These are phyloP conservation scores for Talaromyces nanjingensis DNA, from an alignment of 495 filamentous ascomycete species.

Conservation along the genomic window DNA sequence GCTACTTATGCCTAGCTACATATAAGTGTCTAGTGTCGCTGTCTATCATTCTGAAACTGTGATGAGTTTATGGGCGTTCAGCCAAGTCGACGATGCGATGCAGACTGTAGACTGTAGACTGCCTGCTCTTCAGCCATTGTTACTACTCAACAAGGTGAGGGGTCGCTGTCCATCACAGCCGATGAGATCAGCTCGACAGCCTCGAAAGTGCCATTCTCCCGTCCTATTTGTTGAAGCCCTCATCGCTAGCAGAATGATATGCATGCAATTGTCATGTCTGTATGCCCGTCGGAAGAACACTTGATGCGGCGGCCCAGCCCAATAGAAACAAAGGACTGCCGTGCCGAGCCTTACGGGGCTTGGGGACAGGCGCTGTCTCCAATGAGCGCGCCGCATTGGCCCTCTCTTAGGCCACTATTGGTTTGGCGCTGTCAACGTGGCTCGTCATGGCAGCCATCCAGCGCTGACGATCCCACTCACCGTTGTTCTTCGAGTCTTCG, in stretches of 20 bases:
- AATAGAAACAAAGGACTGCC: not conserved
- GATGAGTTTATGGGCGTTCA: not conserved
- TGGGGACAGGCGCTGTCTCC: conserved; percentile 4
- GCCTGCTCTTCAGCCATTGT: not conserved
- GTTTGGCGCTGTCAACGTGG: conserved; percentile 3
- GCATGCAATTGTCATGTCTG: not conserved
- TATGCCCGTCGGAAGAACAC: not conserved
- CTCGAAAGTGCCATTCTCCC: not conserved
- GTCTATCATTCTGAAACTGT: conserved; percentile 1
- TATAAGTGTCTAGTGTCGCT: too few relatives aligned
- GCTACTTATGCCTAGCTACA: not conserved
- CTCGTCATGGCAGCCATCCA: not conserved
- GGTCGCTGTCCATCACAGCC: not conserved
- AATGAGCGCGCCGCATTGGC: not conserved
- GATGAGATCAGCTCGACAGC: not conserved
- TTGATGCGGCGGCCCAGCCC: not conserved
- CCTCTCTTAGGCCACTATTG: not conserved
- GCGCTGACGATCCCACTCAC: not conserved
- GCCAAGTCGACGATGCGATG: not conserved
- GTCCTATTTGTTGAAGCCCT: not conserved
- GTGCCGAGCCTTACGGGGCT: conserved; percentile 6
- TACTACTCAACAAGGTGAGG: not conserved
- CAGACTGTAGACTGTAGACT: not conserved
- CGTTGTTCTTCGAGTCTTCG: not conserved
- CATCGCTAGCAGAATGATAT: not conserved